Conservation (phyloP, 2,329 filamentous ascomycete species). For the Trichophyton benhamiae region DNA sequence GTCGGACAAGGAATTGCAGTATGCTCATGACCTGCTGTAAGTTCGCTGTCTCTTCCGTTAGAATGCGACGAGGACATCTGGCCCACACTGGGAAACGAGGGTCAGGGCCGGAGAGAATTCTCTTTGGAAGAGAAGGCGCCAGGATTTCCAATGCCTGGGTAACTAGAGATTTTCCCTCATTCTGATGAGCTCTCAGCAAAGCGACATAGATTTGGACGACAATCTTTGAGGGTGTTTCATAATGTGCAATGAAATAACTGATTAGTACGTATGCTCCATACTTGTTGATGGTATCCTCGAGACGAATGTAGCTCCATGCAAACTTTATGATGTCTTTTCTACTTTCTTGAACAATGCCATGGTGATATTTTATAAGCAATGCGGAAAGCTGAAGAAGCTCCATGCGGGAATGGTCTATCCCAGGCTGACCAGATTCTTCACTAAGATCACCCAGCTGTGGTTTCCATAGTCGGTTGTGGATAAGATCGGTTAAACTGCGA, state of each 20-base stretch:
- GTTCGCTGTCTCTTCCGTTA: conserved; percentile 90
- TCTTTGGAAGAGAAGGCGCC: conserved; percentile 82
- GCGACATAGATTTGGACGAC: conserved; percentile 90
- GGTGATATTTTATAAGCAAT: conserved; percentile 89
- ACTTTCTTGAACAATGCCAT: conserved; percentile 73
- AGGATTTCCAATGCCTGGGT: conserved; percentile 90
- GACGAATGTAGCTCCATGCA: conserved; percentile 92
- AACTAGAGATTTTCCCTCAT: conserved; percentile 81
- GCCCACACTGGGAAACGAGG: conserved; percentile 73
- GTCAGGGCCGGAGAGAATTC: conserved; percentile 52
- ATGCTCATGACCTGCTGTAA: conserved; percentile 93
- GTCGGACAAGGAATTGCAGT: conserved; percentile 88
- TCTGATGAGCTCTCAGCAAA: conserved; percentile 82
- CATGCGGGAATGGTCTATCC: conserved; percentile 91
- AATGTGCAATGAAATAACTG: conserved; percentile 93
- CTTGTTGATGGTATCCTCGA: conserved; percentile 99
- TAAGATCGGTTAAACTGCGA: conserved; percentile 71
- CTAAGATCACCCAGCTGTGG: conserved; percentile 68
- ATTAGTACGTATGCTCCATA: conserved; percentile 96
- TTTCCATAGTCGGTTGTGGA: conserved; percentile 90
- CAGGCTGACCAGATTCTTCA: conserved; percentile 71
- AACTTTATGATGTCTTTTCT: conserved; percentile 99
- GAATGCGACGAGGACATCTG: conserved; percentile 73
- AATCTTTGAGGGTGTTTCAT: conserved; percentile 92
- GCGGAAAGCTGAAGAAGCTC: conserved; percentile 91